These are phyloP conservation scores for Suhomyces emberorum DNA, from an alignment of 805 yeast species.

Conservation along the genomic window DNA sequence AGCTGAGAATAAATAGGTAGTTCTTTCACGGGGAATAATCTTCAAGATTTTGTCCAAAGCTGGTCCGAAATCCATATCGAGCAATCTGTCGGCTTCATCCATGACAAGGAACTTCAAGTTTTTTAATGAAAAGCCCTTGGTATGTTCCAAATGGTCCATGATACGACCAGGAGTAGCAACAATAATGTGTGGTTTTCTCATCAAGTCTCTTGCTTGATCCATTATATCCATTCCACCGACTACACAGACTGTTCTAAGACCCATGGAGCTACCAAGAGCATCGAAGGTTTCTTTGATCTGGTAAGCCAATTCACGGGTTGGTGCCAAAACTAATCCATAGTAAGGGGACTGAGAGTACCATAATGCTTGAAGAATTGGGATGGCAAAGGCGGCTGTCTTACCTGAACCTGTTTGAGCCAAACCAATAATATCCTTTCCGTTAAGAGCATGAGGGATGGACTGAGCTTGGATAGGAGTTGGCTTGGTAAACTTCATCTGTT, in stretches of 20 bases:
- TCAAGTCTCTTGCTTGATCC: conserved; percentile 92
- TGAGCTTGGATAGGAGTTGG: conserved; percentile 95
- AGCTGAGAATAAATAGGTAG: conserved; percentile 89
- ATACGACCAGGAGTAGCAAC: conserved; percentile 96
- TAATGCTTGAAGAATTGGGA: conserved; percentile 86
- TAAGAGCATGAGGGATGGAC: conserved; percentile 85
- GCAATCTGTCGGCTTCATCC: conserved; percentile 95
- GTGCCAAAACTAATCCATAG: conserved; percentile 84
- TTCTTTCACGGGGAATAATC: conserved; percentile 79
- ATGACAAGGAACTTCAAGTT: conserved; percentile 79
- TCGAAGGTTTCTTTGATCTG: conserved; percentile 94
- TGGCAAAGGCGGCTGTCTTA: conserved; percentile 97
- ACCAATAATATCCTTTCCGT: conserved; percentile 92
- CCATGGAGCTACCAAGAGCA: conserved; percentile 89
- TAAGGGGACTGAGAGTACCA: conserved; percentile 89
- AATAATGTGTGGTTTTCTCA: conserved; percentile 89
- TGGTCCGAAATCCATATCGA: conserved; percentile 96
- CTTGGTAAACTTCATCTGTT: conserved; percentile 63
- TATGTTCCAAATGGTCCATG: conserved; percentile 89
- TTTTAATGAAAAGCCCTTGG: conserved; percentile 82
- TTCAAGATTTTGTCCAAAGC: conserved; percentile 82
- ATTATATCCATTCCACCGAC: conserved; percentile 99
- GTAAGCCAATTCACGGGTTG: conserved; percentile 81
- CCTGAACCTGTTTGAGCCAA: conserved; percentile 98
- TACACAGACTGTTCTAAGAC: conserved; percentile 80